Percentiles rank a stretch among this genome's conserved stretches.
Conservation (phyloP, 805 yeast genomes). For the Sporopachydermia lactativora region DNA sequence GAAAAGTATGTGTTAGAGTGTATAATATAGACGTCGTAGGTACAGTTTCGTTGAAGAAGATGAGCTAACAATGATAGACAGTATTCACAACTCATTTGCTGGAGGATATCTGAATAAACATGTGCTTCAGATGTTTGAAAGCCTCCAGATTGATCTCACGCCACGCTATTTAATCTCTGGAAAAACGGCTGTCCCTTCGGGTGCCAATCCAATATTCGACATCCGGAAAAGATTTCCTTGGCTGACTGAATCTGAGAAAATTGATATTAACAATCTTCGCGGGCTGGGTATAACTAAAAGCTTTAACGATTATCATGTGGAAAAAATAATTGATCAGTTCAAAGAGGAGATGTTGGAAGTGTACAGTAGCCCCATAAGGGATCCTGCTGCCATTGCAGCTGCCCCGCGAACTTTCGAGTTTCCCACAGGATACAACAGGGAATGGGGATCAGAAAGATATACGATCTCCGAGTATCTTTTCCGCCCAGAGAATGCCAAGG, state of each 20-base stretch:
- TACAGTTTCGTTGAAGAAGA: too few relatives aligned
- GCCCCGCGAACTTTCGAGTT: constrained; percentile 46
- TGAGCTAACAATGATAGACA: too few relatives aligned
- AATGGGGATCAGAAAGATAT: constrained; percentile 45
- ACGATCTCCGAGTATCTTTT: constrained; percentile 63
- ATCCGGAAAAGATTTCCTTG: constrained; percentile 12
- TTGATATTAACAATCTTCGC: constrained; percentile 16
- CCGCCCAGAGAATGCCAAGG: constrained; percentile 27
- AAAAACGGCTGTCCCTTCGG: constrained; percentile 23
- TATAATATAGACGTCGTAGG: too few relatives aligned
- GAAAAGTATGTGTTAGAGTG: constrained; percentile 19
- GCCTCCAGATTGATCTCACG: constrained; percentile 21
- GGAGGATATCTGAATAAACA: constrained; percentile 55
- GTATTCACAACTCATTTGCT: constrained; percentile 39
- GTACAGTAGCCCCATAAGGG: constrained; percentile 26
- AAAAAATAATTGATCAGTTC: constrained; percentile 50
- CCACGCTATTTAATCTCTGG: constrained; percentile 38
- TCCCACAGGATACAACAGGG: constrained; percentile 59
- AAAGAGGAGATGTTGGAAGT: constrained; percentile 57
- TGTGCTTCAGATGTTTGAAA: constrained; percentile 26
- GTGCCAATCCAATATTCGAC: constrained; percentile 21
- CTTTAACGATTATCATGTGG: constrained; percentile 41
- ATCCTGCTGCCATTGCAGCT: constrained; percentile 14
- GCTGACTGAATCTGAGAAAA: constrained; percentile 1
- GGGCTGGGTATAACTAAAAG: constrained; percentile 30